phyloP scores from a whole-genome alignment of 176 grass and related monocot genomes.

The Raddia distichophylla region DNA sequence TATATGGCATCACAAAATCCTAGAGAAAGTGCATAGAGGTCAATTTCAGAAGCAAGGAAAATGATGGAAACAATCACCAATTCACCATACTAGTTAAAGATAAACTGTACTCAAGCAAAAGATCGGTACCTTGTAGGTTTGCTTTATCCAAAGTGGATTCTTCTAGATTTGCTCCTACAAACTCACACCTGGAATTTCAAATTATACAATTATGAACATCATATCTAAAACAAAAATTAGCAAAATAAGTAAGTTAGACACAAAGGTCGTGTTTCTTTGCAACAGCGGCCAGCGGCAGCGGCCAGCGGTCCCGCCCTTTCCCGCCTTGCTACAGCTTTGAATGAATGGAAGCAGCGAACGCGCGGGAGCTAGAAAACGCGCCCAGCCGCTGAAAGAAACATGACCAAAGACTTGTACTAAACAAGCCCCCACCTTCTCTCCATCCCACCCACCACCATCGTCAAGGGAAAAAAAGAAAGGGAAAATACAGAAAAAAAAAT shows the following conservation, averaged over 20 bases:
- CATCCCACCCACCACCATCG: neutral
- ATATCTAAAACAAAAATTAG: neutral
- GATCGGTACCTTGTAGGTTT: slow-evolving; percentile 59
- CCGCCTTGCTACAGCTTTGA: too few relatives aligned
- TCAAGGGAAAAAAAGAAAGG: neutral
- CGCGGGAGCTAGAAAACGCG: too few relatives aligned
- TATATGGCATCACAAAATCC: too few relatives aligned
- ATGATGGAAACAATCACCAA: neutral
- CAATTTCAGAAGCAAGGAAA: neutral
- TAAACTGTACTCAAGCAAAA: neutral
- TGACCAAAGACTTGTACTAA: neutral
- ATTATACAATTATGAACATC: slow-evolving; percentile 10
- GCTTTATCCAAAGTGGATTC: slow-evolving; percentile 53
- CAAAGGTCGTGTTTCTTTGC: too few relatives aligned
- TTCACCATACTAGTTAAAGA: neutral
- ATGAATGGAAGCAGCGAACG: too few relatives aligned
- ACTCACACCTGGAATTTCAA: slow-evolving; percentile 52
- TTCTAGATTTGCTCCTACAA: slow-evolving; percentile 54
- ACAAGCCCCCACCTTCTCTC: neutral
- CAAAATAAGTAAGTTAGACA: neutral
- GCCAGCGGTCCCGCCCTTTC: too few relatives aligned
- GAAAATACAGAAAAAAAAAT: neutral
- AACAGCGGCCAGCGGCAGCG: too few relatives aligned
- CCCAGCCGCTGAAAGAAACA: too few relatives aligned
- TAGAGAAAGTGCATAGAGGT: too few relatives aligned